A percentile compares a stretch with the other conserved stretches of the same genome.
phyloP scores from a whole-genome alignment of 2,329 filamentous ascomycete genomes.

The Volutella citrinella region DNA sequence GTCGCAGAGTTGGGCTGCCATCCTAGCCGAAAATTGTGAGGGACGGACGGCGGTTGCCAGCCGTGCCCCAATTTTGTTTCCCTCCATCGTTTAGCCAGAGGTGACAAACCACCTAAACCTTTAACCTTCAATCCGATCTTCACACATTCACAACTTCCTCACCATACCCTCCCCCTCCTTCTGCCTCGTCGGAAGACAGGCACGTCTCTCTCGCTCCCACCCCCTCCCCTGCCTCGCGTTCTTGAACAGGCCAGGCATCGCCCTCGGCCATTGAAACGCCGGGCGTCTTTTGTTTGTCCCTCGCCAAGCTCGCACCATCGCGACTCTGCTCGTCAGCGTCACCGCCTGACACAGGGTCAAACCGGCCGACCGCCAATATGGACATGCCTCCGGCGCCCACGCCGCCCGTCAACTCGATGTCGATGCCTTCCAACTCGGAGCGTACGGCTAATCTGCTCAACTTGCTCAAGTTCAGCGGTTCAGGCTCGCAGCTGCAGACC shows the following conservation, averaged over 20 bases:
- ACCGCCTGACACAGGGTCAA: constrained; percentile 17
- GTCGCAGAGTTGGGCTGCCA: no score
- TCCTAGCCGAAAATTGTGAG: constrained; percentile 21
- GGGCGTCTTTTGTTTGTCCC: constrained; percentile 9
- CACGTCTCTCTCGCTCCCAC: constrained; percentile 3
- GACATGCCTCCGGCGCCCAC: constrained; percentile 52
- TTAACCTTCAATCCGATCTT: not conserved
- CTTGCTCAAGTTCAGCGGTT: constrained; percentile 57
- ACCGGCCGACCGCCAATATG: constrained; percentile 35
- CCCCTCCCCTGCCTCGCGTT: constrained; percentile 11
- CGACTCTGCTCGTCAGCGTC: constrained; percentile 10
- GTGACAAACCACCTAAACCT: not conserved
- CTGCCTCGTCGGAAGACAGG: constrained; percentile 7
- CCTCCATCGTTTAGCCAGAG: not conserved
- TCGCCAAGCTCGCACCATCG: constrained; percentile 8
- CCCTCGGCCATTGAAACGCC: constrained; percentile 21
- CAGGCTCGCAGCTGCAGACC: constrained; percentile 32
- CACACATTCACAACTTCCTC: not conserved
- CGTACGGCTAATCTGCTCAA: constrained; percentile 57
- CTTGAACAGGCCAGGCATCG: constrained; percentile 11
- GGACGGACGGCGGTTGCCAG: no score
- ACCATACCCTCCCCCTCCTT: constrained; percentile 1
- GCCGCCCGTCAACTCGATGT: constrained; percentile 38
- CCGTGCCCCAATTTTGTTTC: no score
- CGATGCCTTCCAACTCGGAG: constrained; percentile 38